These are phyloP conservation scores for Dactylellina cionopaga DNA, from an alignment of 2,329 filamentous ascomycete species.

Conservation along the genomic window DNA sequence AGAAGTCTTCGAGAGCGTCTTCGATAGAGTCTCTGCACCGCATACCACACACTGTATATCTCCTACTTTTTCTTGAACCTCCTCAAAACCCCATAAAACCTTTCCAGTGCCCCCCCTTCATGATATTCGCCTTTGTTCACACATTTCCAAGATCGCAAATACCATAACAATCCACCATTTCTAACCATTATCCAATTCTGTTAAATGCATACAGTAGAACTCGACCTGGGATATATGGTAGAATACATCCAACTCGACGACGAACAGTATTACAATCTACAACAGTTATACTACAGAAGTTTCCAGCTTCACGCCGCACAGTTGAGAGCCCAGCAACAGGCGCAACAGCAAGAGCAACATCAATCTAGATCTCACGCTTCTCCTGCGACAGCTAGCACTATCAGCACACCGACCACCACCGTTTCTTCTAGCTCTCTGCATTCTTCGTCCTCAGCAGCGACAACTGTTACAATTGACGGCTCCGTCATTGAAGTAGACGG, in stretches of 20 bases:
- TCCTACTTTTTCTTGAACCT: background rate
- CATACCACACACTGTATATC: constrained; percentile 5
- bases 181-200: constrained; percentile 26
- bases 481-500: constrained; percentile 49
- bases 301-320: constrained; percentile 45
- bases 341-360: constrained; percentile 22
- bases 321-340: constrained; percentile 33
- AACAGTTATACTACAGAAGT: constrained; percentile 40
- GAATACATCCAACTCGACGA: constrained; percentile 51
- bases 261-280: constrained; percentile 47
- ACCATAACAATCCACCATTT: constrained; percentile 11
- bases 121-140: constrained; percentile 12
- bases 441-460: constrained; percentile 39
- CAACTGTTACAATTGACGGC: constrained; percentile 52
- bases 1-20: background rate
- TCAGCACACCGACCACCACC: constrained; percentile 45
- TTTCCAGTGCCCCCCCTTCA: background rate
- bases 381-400: constrained; percentile 37
- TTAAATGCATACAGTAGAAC: constrained; percentile 50
- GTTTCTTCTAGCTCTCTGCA: constrained; percentile 46
- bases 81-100: background rate
- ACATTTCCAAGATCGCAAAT: constrained; percentile 13
- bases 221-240: constrained; percentile 46
- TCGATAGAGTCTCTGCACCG: background rate
- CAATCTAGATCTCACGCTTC: constrained; percentile 38